Conservation (phyloP, 2,329 filamentous ascomycete species). For the Aspergillus phoenicis region DNA sequence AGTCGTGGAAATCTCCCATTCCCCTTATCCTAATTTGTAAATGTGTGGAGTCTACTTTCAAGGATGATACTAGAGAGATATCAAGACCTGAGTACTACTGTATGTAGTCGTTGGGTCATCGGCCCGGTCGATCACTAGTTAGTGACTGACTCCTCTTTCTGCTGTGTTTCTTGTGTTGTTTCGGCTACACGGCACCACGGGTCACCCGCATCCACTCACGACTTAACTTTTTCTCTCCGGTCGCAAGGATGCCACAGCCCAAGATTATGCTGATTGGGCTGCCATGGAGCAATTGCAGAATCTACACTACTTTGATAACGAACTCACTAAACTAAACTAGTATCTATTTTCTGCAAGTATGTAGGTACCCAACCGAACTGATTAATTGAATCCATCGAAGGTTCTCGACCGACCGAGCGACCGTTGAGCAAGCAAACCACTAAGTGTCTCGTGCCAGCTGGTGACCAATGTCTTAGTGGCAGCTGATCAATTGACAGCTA, state of each 20-base stretch:
- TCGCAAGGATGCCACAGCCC: background rate
- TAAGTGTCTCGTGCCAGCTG: background rate
- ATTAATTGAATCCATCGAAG: background rate
- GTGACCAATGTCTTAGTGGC: background rate
- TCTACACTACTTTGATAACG: too few relatives aligned
- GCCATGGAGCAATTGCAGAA: background rate
- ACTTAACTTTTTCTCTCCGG: too few relatives aligned
- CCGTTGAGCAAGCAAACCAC: background rate
- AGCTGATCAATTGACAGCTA: background rate
- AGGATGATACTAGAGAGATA: background rate
- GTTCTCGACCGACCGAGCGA: constrained; percentile 4
- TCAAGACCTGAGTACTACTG: background rate
- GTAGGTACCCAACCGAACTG: background rate
- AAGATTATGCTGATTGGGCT: background rate
- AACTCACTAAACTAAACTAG: background rate
- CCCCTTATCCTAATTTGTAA: too few relatives aligned
- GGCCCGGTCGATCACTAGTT: constrained; percentile 18
- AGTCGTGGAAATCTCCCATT: background rate
- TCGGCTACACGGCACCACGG: constrained; percentile 15
- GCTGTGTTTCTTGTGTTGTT: background rate
- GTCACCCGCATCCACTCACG: background rate
- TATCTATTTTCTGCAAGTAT: background rate
- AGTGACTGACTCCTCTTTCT: too few relatives aligned
- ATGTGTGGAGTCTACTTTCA: too few relatives aligned
- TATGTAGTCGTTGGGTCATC: constrained; percentile 15